Percentiles rank a stretch among this genome's conserved stretches.
Conservation (phyloP, 1,284 basidiomycete species). For the Ustilago bromivora region DNA sequence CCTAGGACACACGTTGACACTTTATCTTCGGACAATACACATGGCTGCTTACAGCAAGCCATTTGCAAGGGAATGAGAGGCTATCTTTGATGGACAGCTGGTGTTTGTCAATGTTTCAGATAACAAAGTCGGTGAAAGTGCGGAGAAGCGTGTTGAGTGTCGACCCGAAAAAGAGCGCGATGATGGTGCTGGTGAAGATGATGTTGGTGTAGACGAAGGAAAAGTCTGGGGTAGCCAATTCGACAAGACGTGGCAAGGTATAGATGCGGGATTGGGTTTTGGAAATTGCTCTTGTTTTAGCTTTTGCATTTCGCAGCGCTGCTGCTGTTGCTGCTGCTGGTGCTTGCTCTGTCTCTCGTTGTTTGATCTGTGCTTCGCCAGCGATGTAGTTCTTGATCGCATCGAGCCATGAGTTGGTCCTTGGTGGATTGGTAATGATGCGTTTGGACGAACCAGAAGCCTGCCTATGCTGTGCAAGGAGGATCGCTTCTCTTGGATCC, state of each 20-base stretch:
- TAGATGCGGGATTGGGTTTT: conserved; percentile 73
- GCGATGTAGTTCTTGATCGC: not conserved
- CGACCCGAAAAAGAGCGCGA: conserved; percentile 90
- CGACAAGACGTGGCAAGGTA: conserved; percentile 83
- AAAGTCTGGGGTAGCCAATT: conserved; percentile 95
- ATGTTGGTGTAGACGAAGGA: conserved; percentile 99
- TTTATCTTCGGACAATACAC: not conserved
- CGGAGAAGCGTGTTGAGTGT: conserved; percentile 88
- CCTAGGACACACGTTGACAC: not conserved
- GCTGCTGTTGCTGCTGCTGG: not conserved
- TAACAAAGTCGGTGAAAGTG: conserved; percentile 74
- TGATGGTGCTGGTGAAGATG: conserved; percentile 65
- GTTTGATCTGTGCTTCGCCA: not conserved
- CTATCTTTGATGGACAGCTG: not conserved
- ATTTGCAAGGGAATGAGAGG: not conserved
- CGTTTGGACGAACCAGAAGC: not conserved
- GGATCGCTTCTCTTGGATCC: conserved; percentile 14
- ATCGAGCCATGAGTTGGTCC: not conserved
- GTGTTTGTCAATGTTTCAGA: not conserved
- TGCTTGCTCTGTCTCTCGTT: not conserved
- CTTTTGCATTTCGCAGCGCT: not conserved
- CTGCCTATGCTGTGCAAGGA: not conserved
- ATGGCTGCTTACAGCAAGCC: not conserved
- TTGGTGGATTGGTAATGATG: not conserved
- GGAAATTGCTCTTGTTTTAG: not conserved